phyloP scores from a whole-genome alignment of 179 eudicot genomes.

The Spinacia oleracea region DNA sequence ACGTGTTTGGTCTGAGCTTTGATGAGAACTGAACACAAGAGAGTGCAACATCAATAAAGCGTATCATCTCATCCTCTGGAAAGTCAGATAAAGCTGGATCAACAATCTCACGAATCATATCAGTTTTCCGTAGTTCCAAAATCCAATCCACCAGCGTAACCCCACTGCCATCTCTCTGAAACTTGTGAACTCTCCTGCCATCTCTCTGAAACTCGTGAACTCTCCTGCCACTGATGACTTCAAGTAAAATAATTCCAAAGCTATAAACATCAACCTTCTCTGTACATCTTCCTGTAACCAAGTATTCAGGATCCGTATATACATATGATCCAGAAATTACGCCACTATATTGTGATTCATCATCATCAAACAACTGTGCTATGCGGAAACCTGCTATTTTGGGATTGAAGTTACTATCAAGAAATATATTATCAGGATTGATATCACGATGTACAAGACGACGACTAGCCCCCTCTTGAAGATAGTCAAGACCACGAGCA shows the following conservation, averaged over 20 bases:
- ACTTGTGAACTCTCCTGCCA: neutral
- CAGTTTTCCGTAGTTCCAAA: conserved; percentile 17
- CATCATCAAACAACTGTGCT: conserved; percentile 4
- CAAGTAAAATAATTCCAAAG: conserved; percentile 29
- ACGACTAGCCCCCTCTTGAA: conserved; percentile 9
- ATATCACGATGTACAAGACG: conserved; percentile 23
- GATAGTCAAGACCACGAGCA: conserved; percentile 25
- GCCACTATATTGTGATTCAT: neutral
- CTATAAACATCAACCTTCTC: conserved; percentile 28
- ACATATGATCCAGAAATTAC: conserved; percentile 7
- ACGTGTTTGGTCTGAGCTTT: conserved; percentile 23
- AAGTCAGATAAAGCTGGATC: conserved; percentile 18
- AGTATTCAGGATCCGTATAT: conserved; percentile 26
- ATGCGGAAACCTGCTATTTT: conserved; percentile 17
- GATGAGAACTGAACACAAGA: conserved; percentile 19
- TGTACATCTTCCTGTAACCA: neutral
- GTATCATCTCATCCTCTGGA: conserved; percentile 20
- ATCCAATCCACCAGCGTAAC: conserved; percentile 15
- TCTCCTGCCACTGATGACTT: conserved; percentile 25
- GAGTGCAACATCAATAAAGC: conserved; percentile 26
- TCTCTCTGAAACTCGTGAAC: neutral
- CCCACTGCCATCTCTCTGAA: neutral
- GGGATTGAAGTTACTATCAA: conserved; percentile 21
- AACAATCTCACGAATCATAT: conserved; percentile 17
- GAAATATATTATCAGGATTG: conserved; percentile 19